Percentiles rank a stretch among this genome's conserved stretches.
These are phyloP conservation scores for Paraphoma chrysanthemicola DNA, from an alignment of 2,329 filamentous ascomycete genomes.

Conservation along the genomic window DNA sequence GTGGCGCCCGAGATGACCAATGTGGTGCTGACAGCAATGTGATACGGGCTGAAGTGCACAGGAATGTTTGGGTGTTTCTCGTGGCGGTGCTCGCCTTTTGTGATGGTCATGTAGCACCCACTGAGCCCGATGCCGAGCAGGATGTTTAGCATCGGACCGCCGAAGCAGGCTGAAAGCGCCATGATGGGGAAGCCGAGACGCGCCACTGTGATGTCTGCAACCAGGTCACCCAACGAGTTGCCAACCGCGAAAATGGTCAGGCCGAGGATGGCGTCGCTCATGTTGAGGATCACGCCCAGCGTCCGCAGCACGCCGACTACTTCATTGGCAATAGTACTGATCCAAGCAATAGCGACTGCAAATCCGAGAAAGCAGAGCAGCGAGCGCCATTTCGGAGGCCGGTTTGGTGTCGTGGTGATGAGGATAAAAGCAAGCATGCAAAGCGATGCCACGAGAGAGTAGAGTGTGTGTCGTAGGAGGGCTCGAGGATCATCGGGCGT, in stretches of 20 bases:
- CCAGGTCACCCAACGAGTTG: slow-evolving; percentile 91
- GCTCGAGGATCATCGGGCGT: slow-evolving; percentile 64
- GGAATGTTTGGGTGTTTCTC: slow-evolving; percentile 70
- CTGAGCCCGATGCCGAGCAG: slow-evolving; percentile 91
- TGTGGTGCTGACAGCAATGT: slow-evolving; percentile 83
- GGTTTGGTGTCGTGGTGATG: slow-evolving; percentile 70
- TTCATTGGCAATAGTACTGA: slow-evolving; percentile 92
- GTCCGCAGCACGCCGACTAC: slow-evolving; percentile 95
- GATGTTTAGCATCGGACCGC: slow-evolving; percentile 98
- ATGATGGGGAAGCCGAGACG: slow-evolving; percentile 94
- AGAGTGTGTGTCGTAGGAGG: slow-evolving; percentile 62
- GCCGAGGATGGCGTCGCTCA: slow-evolving; percentile 92
- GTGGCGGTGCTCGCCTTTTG: slow-evolving; percentile 70
- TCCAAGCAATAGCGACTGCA: slow-evolving; percentile 91
- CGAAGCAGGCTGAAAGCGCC: slow-evolving; percentile 93
- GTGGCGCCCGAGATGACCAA: slow-evolving; percentile 86
- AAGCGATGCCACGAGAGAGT: slow-evolving; percentile 63
- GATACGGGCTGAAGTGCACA: slow-evolving; percentile 76
- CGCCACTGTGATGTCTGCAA: slow-evolving; percentile 93
- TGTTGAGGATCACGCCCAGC: slow-evolving; percentile 87
- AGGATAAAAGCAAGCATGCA: slow-evolving; percentile 72
- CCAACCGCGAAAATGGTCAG: slow-evolving; percentile 96
- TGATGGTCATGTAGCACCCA: slow-evolving; percentile 85
- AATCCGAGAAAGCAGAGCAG: slow-evolving; percentile 90
- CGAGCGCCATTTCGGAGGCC: slow-evolving; percentile 75